Conservation (phyloP, 306 rosid species). For the Canavalia gladiata region DNA sequence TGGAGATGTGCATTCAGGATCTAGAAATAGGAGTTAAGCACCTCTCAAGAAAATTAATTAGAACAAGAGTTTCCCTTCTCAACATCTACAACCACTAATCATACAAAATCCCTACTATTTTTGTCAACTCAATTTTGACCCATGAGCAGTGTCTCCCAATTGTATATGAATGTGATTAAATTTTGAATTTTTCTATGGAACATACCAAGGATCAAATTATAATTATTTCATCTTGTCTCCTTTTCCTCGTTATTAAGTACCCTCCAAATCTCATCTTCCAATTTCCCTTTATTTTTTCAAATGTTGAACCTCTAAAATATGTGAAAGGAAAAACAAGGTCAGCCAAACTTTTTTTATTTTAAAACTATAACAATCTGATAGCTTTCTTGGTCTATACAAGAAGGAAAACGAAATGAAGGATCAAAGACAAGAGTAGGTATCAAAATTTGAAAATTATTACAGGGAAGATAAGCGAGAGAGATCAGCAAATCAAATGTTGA, state of each 20-base stretch:
- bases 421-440: not conserved
- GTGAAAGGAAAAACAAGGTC: not conserved
- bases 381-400: not conserved
- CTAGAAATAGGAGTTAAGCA: slow-evolving; percentile 30
- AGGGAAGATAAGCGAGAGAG: not conserved
- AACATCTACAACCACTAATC: slow-evolving; percentile 40
- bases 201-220: not conserved
- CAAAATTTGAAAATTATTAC: not conserved
- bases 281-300: not conserved
- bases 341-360: not conserved
- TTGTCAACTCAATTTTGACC: slow-evolving; percentile 25
- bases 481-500: not conserved
- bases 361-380: not conserved
- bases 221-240: slow-evolving; percentile 1
- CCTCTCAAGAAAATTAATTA: slow-evolving; percentile 35
- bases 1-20: slow-evolving; percentile 48
- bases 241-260: not conserved
- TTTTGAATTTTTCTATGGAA: not conserved
- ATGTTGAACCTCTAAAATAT: not conserved
- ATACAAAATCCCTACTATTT: not conserved
- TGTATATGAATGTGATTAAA: slow-evolving; percentile 42
- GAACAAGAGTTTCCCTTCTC: slow-evolving; percentile 40
- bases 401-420: not conserved
- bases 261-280: not conserved
- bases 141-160: not conserved